Evolutionary conservation across 139 green algal genomes (phyloP).

Genomic region (Auxenochlorella pyrenoidosa): DNA sequence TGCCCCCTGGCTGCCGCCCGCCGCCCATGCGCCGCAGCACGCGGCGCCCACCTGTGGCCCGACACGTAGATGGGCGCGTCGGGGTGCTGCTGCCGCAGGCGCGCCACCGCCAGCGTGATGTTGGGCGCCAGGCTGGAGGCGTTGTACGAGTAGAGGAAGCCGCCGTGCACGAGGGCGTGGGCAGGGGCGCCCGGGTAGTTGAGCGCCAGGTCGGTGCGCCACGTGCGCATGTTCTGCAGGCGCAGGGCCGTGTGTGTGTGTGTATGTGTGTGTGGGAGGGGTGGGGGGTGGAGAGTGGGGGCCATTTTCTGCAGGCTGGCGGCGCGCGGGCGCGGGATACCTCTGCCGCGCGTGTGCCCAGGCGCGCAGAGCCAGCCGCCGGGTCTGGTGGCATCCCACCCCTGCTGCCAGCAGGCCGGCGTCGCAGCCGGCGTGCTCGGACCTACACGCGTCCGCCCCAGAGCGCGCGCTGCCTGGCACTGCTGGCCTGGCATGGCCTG

Average conservation of each 20-base stretch:
- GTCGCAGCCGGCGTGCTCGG: too few relatives aligned
- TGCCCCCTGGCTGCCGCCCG: neutral
- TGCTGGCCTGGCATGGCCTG: neutral
- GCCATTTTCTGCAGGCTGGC: too few relatives aligned
- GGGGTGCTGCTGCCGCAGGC: conserved; percentile 27
- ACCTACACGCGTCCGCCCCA: too few relatives aligned
- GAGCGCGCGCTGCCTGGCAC: neutral
- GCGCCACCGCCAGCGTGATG: conserved; percentile 44
- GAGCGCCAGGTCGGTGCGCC: conserved; percentile 63
- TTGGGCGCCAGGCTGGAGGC: conserved; percentile 48
- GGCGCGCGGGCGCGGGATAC: too few relatives aligned
- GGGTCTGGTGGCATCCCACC: too few relatives aligned
- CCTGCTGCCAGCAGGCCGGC: too few relatives aligned
- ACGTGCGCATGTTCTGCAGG: conserved; percentile 81
- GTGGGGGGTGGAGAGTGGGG: too few relatives aligned
- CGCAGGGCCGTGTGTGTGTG: too few relatives aligned
- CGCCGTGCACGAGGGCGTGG: conserved; percentile 63
- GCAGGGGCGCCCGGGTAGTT: conserved; percentile 44
- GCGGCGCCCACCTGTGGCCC: conserved; percentile 49
- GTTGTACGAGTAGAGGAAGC: conserved; percentile 65
- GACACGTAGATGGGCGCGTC: conserved; percentile 48
- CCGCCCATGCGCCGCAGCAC: neutral
- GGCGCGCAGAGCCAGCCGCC: too few relatives aligned
- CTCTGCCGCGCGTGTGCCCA: too few relatives aligned
- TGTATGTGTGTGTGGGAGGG: neutral